phyloP scores from a whole-genome alignment of 2,329 filamentous ascomycete genomes.

The Leptographium lundbergii region DNA sequence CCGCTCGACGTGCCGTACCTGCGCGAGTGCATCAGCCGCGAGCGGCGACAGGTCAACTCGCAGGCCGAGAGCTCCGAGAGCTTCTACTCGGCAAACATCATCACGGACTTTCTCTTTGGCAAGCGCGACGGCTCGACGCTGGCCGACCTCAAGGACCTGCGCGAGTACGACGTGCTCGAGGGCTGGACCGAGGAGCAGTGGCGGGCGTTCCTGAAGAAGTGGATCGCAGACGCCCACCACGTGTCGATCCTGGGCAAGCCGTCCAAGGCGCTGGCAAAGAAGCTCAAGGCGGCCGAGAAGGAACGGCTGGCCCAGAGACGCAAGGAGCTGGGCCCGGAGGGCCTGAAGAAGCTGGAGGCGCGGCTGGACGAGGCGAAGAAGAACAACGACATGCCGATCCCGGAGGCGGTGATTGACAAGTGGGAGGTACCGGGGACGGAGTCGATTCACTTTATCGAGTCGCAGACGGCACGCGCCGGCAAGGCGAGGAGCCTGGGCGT shows the following conservation, averaged over 20 bases:
- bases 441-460: slow-evolving; percentile 90
- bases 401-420: slow-evolving; percentile 62
- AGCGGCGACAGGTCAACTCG: slow-evolving; percentile 71
- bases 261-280: slow-evolving; percentile 64
- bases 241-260: slow-evolving; percentile 82
- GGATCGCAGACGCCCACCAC: slow-evolving; percentile 75
- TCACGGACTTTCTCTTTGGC: slow-evolving; percentile 86
- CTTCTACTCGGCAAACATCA: slow-evolving; percentile 75
- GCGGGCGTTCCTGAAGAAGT: slow-evolving; percentile 69
- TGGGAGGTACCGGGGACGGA: slow-evolving; percentile 77
- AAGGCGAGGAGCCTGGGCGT: slow-evolving; percentile 59
- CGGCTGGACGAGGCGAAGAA: slow-evolving; percentile 73
- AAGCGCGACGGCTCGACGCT: slow-evolving; percentile 70
- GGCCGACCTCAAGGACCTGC: slow-evolving; percentile 40
- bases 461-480: slow-evolving; percentile 72
- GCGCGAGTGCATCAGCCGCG: slow-evolving; percentile 71
- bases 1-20: slow-evolving; percentile 85
- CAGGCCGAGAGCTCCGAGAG: slow-evolving; percentile 69
- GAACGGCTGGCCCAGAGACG: slow-evolving; percentile 68
- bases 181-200: slow-evolving; percentile 76
- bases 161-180: slow-evolving; percentile 56
- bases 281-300: slow-evolving; percentile 71
- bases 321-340: slow-evolving; percentile 66
- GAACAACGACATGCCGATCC: slow-evolving; percentile 81
- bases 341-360: slow-evolving; percentile 60